Evolutionary conservation across 345 rosid species (phyloP), one percentile per base, ranked within the genome.

Genomic region (Carallia pectinifolia): DNA sequence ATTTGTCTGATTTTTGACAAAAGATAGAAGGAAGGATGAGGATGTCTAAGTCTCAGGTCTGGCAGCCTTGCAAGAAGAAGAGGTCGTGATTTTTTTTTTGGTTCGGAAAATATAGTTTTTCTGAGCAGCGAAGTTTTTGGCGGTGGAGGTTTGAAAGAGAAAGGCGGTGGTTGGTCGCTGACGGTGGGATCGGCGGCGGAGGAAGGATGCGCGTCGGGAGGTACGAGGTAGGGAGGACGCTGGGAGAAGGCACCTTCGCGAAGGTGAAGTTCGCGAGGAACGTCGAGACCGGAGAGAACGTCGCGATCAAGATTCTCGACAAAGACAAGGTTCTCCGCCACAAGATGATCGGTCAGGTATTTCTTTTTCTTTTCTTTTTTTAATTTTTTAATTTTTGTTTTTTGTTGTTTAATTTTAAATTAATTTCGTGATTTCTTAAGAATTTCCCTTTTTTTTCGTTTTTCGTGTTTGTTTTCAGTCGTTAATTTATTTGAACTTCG

Each of bases 11-110:
- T 19, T 1, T 7, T 30, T 12, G 5, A 2, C 18, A 18, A 48
- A 7, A 16, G 0, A 29, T 61, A 31, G 4, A 44, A 40, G 23
- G 36, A 44, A 53, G 19, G 36, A 90, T 89, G 97, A 95, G 87
- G 67, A 84, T 92, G 58, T 84, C 81, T 16, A 95, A 95, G 91
- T 92, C 97, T 54, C 97, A 89, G 83, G 90, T 95, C 5, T 95
- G 99, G 99, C 99, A 95, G 74, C 99, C 99, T 2, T 92, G 99
- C 80, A 92, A 95, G 78, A 95, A 92, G 96, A 95, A 95, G 97
- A 83, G 97, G 58, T 83, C 74, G 66, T 95, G 85, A 92, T 74
- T 74, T 39, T 0, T 23, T 23, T 13, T n/a, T n/a, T n/a, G n/a
- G n/a, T n/a, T n/a, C n/a, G n/a, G n/a, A n/a, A n/a, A n/a, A n/a